Evolutionary conservation across 2,329 filamentous ascomycete species (phyloP).

Genomic region (Ophiostoma sp.): DNA sequence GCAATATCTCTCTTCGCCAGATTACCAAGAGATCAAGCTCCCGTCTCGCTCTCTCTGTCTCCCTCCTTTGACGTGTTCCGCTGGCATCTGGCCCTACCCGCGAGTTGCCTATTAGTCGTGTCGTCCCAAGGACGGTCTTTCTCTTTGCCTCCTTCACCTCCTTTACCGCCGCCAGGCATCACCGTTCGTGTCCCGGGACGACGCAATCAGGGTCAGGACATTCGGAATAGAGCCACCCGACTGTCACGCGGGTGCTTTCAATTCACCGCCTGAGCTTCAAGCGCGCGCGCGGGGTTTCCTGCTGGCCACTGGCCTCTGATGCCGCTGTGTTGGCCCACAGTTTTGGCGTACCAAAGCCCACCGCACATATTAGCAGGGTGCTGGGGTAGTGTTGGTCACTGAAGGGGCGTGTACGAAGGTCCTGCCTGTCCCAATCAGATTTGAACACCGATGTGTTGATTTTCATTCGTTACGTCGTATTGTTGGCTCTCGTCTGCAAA

Average conservation of each 20-base stretch:
- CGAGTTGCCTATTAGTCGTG: neutral
- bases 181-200: neutral
- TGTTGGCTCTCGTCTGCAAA: too few relatives aligned
- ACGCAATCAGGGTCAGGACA: neutral
- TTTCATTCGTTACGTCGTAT: neutral
- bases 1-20: neutral
- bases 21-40: neutral
- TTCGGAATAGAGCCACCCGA: too few relatives aligned
- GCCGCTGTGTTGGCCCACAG: constrained; percentile 17
- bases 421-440: neutral
- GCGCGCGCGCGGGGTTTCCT: constrained; percentile 11
- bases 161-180: neutral
- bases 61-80: neutral
- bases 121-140: neutral
- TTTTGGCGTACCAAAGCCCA: constrained; percentile 18
- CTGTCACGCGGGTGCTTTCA: neutral
- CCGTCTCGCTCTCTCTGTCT: neutral
- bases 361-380: neutral
- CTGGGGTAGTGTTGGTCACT: neutral
- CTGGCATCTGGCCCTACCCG: neutral
- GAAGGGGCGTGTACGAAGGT: neutral
- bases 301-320: constrained; percentile 3
- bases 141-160: neutral
- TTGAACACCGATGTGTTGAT: neutral
- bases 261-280: constrained; percentile 12